A percentile compares a stretch with the other conserved stretches of the same genome.
Evolutionary conservation across 1,284 basidiomycete species (phyloP).

Genomic region (Cutaneotrichosporon cavernicola): DNA sequence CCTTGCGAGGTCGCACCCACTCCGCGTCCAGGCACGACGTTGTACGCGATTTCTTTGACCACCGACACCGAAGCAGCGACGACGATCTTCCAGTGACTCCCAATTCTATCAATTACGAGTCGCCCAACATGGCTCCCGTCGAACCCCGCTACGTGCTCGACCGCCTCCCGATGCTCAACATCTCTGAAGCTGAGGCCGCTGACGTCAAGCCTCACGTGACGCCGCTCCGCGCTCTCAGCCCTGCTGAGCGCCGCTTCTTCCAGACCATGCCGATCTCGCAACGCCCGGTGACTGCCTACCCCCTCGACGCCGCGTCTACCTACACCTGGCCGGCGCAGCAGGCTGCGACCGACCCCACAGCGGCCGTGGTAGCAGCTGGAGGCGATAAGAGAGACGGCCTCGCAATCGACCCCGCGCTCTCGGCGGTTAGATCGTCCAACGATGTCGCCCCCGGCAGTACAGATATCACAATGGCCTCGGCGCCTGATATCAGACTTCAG

Average conservation of each 20-base stretch:
- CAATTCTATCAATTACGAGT: constrained; percentile 13
- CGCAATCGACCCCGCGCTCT: constrained; percentile 38
- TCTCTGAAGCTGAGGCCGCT: constrained; percentile 14
- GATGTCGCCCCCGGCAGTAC: constrained; percentile 9
- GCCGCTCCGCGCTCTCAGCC: constrained; percentile 15
- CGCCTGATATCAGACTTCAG: constrained; percentile 37
- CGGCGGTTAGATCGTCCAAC: constrained; percentile 35
- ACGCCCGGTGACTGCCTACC: constrained; percentile 30
- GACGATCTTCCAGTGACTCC: constrained; percentile 20
- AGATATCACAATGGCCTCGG: constrained; percentile 10
- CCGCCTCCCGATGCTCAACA: constrained; percentile 19
- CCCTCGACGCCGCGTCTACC: constrained; percentile 19
- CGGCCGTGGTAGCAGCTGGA: neutral
- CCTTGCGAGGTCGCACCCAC: neutral
- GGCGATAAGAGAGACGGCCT: constrained; percentile 20
- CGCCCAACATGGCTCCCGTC: constrained; percentile 18
- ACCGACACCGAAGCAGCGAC: neutral
- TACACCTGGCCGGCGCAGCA: constrained; percentile 15
- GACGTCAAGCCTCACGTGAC: constrained; percentile 9
- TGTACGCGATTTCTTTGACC: neutral
- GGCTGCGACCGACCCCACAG: neutral
- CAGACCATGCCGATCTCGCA: constrained; percentile 22
- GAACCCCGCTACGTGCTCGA: constrained; percentile 21
- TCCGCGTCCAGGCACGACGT: neutral
- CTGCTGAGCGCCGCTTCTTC: constrained; percentile 25